A percentile compares a stretch with the other conserved stretches of the same genome.
Conservation (phyloP, 139 green algal species). For the Auxenochlorella pyrenoidosa region DNA sequence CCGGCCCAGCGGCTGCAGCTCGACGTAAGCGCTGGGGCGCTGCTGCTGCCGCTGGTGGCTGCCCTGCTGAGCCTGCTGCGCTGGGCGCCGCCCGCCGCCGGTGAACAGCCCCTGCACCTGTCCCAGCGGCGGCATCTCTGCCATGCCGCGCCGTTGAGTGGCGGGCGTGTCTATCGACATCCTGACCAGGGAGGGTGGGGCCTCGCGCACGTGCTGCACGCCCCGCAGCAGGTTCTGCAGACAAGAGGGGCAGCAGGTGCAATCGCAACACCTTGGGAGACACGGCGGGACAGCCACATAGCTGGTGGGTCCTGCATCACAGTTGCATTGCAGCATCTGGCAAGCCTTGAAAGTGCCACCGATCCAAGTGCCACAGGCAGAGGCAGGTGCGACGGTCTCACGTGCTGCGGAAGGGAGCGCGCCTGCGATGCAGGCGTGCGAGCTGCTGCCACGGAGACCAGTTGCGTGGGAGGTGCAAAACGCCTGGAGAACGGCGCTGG, state of each 20-base stretch:
- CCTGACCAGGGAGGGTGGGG: not conserved
- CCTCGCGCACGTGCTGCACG: not conserved
- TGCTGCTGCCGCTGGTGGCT: not conserved
- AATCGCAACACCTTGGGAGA: not conserved
- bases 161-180: not conserved
- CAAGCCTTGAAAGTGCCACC: too few species aligned
- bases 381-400: too few species aligned
- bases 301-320: not conserved
- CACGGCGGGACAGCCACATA: not conserved
- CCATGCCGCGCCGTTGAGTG: not conserved
- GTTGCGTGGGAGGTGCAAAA: not conserved
- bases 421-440: too few species aligned
- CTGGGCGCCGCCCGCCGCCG: not conserved
- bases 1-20: not conserved
- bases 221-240: not conserved
- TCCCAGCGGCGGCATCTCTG: not conserved
- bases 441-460: not conserved
- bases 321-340: too few species aligned
- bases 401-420: too few species aligned
- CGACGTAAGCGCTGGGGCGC: not conserved
- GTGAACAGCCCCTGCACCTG: constrained; percentile 3
- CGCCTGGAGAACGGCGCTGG: not conserved
- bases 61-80: not conserved
- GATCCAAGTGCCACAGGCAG: too few species aligned
- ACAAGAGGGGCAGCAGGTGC: too few species aligned